These are phyloP conservation scores for Tulasnella sp. DNA, from an alignment of 768 basidiomycete species.

Conservation along the genomic window DNA sequence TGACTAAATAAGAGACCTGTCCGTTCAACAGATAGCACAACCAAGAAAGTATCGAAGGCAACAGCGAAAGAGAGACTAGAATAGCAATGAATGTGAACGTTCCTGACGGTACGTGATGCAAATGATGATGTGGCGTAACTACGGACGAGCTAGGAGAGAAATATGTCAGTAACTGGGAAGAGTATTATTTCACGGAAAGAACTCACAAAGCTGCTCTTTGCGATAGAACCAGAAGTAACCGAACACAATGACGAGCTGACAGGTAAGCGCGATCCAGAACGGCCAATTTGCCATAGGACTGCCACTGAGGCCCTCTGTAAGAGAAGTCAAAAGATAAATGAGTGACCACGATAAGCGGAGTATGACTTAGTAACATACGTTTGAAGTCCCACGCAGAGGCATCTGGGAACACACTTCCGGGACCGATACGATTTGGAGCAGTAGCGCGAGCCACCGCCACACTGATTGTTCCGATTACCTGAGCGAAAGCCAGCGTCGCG, in stretches of 20 bases:
- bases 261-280: constrained; percentile 73
- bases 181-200: background rate
- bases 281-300: constrained; percentile 75
- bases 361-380: constrained; percentile 31
- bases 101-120: too few relatives aligned
- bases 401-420: constrained; percentile 84
- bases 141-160: too few relatives aligned
- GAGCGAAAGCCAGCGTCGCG: constrained; percentile 82
- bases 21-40: too few relatives aligned
- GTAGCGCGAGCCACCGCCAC: constrained; percentile 91
- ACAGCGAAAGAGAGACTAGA: too few relatives aligned
- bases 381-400: constrained; percentile 82
- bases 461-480: constrained; percentile 79
- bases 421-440: constrained; percentile 81
- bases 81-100: too few relatives aligned
- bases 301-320: constrained; percentile 30
- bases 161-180: too few relatives aligned
- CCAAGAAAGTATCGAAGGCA: too few relatives aligned
- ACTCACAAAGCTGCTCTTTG: constrained; percentile 65
- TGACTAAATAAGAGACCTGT: too few relatives aligned
- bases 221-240: constrained; percentile 98
- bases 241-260: constrained; percentile 73
- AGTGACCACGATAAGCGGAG: background rate
- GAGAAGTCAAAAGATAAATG: constrained; percentile 17
- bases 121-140: too few relatives aligned